phyloP scores from a whole-genome alignment of 23 red algal species.

The Gracilaria domingensis region DNA sequence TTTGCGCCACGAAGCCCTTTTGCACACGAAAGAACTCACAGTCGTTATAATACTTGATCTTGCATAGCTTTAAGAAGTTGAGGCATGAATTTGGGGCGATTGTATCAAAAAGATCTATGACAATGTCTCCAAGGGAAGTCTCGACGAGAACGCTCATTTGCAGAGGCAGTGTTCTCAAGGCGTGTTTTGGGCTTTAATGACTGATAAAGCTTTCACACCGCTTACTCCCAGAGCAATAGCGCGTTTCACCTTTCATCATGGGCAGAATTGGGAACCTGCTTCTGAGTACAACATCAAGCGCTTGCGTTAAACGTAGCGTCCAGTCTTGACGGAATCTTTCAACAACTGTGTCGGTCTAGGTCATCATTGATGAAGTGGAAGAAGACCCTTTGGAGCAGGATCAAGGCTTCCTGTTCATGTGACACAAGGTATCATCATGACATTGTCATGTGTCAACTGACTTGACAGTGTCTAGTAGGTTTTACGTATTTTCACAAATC shows the following conservation, averaged over 20 bases:
- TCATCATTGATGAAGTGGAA: too few species aligned
- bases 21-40: slow-evolving; percentile 79
- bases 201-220: background rate
- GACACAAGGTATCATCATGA: too few species aligned
- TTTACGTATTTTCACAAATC: too few species aligned
- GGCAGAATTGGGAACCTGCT: background rate
- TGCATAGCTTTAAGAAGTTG: slow-evolving; percentile 88
- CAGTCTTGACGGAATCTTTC: too few species aligned
- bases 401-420: too few species aligned
- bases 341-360: too few species aligned
- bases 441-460: too few species aligned
- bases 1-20: slow-evolving; percentile 82
- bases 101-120: slow-evolving; percentile 73
- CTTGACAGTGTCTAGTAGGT: too few species aligned
- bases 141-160: slow-evolving; percentile 91
- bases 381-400: too few species aligned
- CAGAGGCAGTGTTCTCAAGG: background rate
- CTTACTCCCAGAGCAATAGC: background rate
- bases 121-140: slow-evolving; percentile 86
- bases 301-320: too few species aligned
- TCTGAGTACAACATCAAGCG: background rate
- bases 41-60: slow-evolving; percentile 87
- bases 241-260: background rate
- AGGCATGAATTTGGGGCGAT: slow-evolving; percentile 54
- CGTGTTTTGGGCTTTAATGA: background rate